A percentile compares a stretch with the other conserved stretches of the same genome.
Conservation (phyloP, 495 filamentous ascomycete species). For the Neurospora tetrasperma region DNA sequence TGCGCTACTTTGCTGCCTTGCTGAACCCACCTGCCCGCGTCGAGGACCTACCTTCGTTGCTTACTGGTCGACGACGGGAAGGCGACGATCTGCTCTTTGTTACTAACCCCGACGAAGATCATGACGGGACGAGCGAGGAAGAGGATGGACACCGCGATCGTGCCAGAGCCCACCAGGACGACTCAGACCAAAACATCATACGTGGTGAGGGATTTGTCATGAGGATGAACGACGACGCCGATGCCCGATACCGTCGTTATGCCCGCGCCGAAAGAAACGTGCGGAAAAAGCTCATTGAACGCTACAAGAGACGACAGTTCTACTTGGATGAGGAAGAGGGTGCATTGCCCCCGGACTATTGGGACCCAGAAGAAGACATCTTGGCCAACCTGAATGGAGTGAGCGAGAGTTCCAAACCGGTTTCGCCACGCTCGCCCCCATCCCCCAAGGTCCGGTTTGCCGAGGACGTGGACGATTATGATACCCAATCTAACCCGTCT, state of each 20-base stretch:
- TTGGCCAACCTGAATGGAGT: slow-evolving; percentile 29
- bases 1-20: slow-evolving; percentile 31
- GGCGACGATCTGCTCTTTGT: slow-evolving; percentile 22
- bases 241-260: not conserved
- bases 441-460: slow-evolving; percentile 79
- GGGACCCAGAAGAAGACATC: slow-evolving; percentile 53
- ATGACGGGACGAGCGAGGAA: slow-evolving; percentile 1
- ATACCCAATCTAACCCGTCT: slow-evolving; percentile 66
- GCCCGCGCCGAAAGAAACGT: slow-evolving; percentile 13
- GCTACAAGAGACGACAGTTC: slow-evolving; percentile 63
- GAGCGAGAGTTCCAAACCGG: slow-evolving; percentile 31
- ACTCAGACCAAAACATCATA: not conserved
- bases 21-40: slow-evolving; percentile 31
- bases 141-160: not conserved
- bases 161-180: not conserved
- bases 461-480: slow-evolving; percentile 63
- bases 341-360: slow-evolving; percentile 50
- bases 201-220: not conserved
- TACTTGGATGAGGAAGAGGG: slow-evolving; percentile 78
- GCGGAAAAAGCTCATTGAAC: slow-evolving; percentile 51
- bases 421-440: slow-evolving; percentile 63
- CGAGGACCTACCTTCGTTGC: slow-evolving; percentile 27
- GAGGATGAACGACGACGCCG: not conserved
- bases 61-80: slow-evolving; percentile 22
- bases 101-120: slow-evolving; percentile 14